phyloP scores from a whole-genome alignment of 805 yeast species.

The Yamadazyma endophytica region DNA sequence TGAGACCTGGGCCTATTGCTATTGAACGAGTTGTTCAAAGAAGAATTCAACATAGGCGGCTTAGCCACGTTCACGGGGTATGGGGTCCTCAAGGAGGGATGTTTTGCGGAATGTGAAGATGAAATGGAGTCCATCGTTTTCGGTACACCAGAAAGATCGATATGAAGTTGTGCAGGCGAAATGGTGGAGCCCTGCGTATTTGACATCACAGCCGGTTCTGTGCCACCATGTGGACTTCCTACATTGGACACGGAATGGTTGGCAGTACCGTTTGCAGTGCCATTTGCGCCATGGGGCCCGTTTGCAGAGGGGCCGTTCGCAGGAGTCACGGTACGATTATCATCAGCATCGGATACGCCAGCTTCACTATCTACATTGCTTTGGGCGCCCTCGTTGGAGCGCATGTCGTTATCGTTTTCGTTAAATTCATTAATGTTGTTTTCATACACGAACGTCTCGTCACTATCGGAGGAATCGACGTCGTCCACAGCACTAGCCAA shows the following conservation, averaged over 20 bases:
- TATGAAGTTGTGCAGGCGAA: too few species aligned
- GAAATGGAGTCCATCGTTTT: not conserved
- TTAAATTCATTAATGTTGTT: slow-evolving; percentile 21
- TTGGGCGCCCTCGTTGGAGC: too few species aligned
- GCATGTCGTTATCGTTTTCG: slow-evolving; percentile 4
- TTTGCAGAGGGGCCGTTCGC: not conserved
- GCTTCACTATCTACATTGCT: slow-evolving; percentile 6
- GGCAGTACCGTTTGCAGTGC: not conserved
- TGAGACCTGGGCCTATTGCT: slow-evolving; percentile 10
- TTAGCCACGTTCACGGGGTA: slow-evolving; percentile 1
- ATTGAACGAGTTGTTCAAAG: slow-evolving; percentile 5
- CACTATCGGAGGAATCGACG: slow-evolving; percentile 80
- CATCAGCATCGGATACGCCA: slow-evolving; percentile 20
- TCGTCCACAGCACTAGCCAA: slow-evolving; percentile 93
- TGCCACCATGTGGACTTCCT: not conserved
- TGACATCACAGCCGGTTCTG: not conserved
- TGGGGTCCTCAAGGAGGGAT: slow-evolving; percentile 2
- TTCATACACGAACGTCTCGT: slow-evolving; percentile 96
- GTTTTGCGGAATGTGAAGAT: slow-evolving; percentile 1
- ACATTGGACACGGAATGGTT: not conserved
- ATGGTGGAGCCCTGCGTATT: too few species aligned
- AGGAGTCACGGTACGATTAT: too few species aligned
- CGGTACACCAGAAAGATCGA: slow-evolving; percentile 3
- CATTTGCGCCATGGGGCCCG: not conserved
- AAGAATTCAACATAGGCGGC: slow-evolving; percentile 4